phyloP scores from a whole-genome alignment of 176 grass and related monocot genomes.

The Raddia guianensis region DNA sequence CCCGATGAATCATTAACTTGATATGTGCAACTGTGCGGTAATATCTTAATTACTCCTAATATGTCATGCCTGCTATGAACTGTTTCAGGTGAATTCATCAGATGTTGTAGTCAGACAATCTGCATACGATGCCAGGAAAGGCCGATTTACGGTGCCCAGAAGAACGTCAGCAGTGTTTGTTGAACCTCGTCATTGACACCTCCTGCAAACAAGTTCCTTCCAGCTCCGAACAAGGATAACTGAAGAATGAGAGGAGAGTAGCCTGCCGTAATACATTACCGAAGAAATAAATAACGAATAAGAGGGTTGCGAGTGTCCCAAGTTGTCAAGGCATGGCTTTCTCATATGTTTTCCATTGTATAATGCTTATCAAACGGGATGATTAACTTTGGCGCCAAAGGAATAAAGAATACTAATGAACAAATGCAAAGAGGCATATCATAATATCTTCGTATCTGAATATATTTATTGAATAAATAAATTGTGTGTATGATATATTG shows the following conservation, averaged over 20 bases:
- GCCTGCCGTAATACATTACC: background rate
- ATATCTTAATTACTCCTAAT: background rate
- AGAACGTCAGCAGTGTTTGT: slow-evolving; percentile 74
- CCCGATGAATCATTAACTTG: background rate
- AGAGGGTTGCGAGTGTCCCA: background rate
- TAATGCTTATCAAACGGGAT: background rate
- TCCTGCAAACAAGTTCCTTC: background rate
- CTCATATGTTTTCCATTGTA: background rate
- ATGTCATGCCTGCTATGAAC: background rate
- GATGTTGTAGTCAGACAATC: slow-evolving; percentile 65
- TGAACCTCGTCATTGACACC: slow-evolving; percentile 36
- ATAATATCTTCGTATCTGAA: background rate
- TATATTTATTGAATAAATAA: slow-evolving; percentile 3
- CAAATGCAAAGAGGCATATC: background rate
- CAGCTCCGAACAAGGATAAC: background rate
- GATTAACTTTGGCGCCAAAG: background rate
- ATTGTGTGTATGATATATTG: background rate
- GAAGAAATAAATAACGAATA: slow-evolving; percentile 25
- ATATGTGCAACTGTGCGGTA: background rate
- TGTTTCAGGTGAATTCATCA: slow-evolving; percentile 62
- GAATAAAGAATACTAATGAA: background rate
- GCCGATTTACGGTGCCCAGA: slow-evolving; percentile 59
- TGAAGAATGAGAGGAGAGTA: background rate
- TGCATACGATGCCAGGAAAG: slow-evolving; percentile 37
- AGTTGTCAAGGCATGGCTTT: background rate